Evolutionary conservation across 257 asterid genomes (phyloP), one percentile per base, ranked within the genome.

Genomic region (Ophiorrhiza pumila): DNA sequence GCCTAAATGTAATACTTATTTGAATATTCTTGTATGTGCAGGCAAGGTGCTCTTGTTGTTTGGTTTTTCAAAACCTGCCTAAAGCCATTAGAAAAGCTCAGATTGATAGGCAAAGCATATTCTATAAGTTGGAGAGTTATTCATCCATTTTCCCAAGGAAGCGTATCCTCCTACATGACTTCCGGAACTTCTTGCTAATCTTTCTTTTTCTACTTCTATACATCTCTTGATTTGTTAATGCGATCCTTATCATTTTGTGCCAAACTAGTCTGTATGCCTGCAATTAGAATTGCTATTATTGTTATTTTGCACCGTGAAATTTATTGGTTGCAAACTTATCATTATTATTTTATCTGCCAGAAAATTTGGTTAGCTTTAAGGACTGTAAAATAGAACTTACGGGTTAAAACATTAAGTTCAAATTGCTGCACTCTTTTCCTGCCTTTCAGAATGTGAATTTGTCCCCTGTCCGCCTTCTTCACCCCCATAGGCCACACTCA

Each of bases 101-200:
- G 84, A 86, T 91, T 78, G 76, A 80, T 73, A 85, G 95, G 80
- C 83, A 63, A 52, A 49, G 71, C 76, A 83, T 94, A 50, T 87
- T 94, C 71, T 86, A 91, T 73, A 87, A 75, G 76, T 75, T 80
- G 77, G 87, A 86, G 64, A 77, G 75, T 46, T 86, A 85, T 74
- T 75, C 91, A 72, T 79, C 85, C 35, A 65, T 84, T 80, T 79
- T 91, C 56, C 97, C 97, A 25, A 82, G 81, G 78, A 86, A 84
- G 25, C 97, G 99, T 94, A 94, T 94, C 98, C 97, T 91, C 59
- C 25, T 69, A 27, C 46, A 35, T 18, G 20, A 32, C 23, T 78
- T 56, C 65, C 63, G 45, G 31, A 74, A 35, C 69, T 65, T 80
- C 73, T 63, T 65, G 57, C 79, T 68, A 67, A n/a, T 52, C 39